Evolutionary conservation across 2,329 filamentous ascomycete genomes (phyloP), one percentile per base, ranked within the genome.

Genomic region (Ascochyta pisi): DNA sequence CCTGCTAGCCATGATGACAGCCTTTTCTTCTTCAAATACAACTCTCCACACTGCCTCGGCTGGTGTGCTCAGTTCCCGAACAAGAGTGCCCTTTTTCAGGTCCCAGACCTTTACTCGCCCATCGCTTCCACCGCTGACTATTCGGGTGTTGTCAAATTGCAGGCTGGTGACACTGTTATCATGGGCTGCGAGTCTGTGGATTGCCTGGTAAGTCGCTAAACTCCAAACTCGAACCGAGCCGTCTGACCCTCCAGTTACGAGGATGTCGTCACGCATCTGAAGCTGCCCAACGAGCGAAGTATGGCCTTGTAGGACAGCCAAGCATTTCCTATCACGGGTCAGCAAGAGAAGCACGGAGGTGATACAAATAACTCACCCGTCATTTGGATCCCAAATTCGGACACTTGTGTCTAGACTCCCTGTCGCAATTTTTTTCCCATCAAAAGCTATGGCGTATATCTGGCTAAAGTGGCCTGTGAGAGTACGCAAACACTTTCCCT

Each of bases 41-140:
- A 99, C 94, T 57, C 95, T 86, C 95, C 95, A 99, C 0, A 99
- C 95, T 15, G 94, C 93, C 71, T 99, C 94, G 0, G 94, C 92
- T 49, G 94, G 92, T 19, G 89, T 88, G 42, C 94, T 94, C 38
- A 99, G 84, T 77, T 99, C 95, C 57, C 95, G 87, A 22, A 99
- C 91, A 26, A 96, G 83, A 54, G 91, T 89, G 3, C 95, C 95
- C 2, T 91, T 95, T 76, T 95, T 92, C 56, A 98, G 81, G 78
- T 96, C 94, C 95, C 95, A 99, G 50, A 99, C 93, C 78, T 98
- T 99, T 63, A 99, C 95, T 49, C 95, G 85, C n/a, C 95, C 95
- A 76, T 99, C 95, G 68, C 91, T 96, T 45, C 95, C 96, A 66
- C 95, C 95, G 72, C 92, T 96, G 53, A 99, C 93, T 57, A 99